Evolutionary conservation across 805 yeast genomes (phyloP).

Genomic region (Jamesozyma gamospora): DNA sequence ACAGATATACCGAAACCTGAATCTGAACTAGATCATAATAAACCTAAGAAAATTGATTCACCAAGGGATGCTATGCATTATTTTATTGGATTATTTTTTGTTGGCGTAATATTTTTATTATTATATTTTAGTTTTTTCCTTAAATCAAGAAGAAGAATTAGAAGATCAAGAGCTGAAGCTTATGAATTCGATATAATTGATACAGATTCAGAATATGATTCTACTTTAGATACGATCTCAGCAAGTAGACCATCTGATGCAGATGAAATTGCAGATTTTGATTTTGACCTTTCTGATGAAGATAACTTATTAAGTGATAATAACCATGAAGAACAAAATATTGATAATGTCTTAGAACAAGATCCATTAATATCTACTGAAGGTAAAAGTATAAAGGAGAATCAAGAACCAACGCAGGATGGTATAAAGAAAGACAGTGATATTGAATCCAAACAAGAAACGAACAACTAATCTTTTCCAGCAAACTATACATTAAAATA

Average conservation of each 20-base stretch:
- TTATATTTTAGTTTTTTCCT: slow-evolving; percentile 37
- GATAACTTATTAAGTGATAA: slow-evolving; percentile 8
- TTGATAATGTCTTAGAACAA: slow-evolving; percentile 1
- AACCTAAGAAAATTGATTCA: slow-evolving; percentile 29
- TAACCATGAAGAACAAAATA: background rate
- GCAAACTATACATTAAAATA: too few species aligned
- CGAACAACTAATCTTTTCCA: too few species aligned
- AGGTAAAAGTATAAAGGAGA: background rate
- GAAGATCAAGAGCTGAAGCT: slow-evolving; percentile 57
- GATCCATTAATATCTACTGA: slow-evolving; percentile 1
- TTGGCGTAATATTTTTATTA: slow-evolving; percentile 45
- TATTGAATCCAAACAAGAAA: background rate
- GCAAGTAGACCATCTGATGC: slow-evolving; percentile 8
- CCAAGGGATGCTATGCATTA: slow-evolving; percentile 48
- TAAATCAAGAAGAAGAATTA: slow-evolving; percentile 33
- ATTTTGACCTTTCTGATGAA: slow-evolving; percentile 29
- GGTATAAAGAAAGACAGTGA: background rate
- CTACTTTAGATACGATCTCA: slow-evolving; percentile 15
- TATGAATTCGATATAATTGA: slow-evolving; percentile 72
- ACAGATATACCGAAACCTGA: slow-evolving; percentile 1
- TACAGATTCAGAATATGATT: slow-evolving; percentile 40
- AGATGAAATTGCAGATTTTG: slow-evolving; percentile 23
- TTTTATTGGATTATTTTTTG: slow-evolving; percentile 45
- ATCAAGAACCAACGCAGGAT: too few species aligned
- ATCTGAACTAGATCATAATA: slow-evolving; percentile 12